Percentiles rank a stretch among this genome's conserved stretches.
Evolutionary conservation across 1,284 basidiomycete species (phyloP).

Genomic region (Apiotrichum brassicae): DNA sequence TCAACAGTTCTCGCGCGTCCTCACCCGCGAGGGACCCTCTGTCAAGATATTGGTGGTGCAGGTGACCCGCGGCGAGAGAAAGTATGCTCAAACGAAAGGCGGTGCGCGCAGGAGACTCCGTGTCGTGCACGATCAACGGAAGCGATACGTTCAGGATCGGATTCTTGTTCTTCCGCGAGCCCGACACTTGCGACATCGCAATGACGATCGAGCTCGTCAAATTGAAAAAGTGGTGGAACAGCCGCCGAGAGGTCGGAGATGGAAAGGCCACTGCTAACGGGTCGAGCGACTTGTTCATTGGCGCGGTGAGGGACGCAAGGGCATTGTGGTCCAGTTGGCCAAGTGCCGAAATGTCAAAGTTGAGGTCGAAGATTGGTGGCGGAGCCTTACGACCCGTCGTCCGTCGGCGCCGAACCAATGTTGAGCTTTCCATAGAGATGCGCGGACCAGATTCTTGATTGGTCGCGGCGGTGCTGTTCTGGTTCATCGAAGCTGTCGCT

Average conservation of each 20-base stretch:
- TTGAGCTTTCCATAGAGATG: background rate
- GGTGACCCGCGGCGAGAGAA: slow-evolving; percentile 15
- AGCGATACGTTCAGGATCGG: slow-evolving; percentile 14
- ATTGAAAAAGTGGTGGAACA: slow-evolving; percentile 19
- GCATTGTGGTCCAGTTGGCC: background rate
- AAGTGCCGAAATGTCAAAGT: background rate
- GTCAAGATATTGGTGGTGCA: slow-evolving; percentile 8
- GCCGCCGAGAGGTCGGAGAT: slow-evolving; percentile 10
- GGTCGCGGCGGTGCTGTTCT: background rate
- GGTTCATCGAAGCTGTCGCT: background rate
- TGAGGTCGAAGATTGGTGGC: background rate
- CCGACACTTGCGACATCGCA: slow-evolving; percentile 4
- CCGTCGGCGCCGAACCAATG: background rate
- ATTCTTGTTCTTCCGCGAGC: slow-evolving; percentile 2
- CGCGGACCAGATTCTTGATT: background rate
- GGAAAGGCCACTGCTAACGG: slow-evolving; percentile 14
- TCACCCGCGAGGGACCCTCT: background rate
- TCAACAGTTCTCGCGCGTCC: slow-evolving; percentile 1
- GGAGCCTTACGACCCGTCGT: background rate
- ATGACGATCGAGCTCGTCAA: slow-evolving; percentile 12
- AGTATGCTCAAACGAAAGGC: slow-evolving; percentile 19
- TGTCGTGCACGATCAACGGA: slow-evolving; percentile 11
- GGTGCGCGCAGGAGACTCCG: slow-evolving; percentile 6
- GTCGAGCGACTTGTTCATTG: slow-evolving; percentile 1
- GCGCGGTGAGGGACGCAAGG: background rate